Percentiles rank a stretch among this genome's conserved stretches.
phyloP scores from a whole-genome alignment of 495 filamentous ascomycete genomes.

The Acidiella bohemica region DNA sequence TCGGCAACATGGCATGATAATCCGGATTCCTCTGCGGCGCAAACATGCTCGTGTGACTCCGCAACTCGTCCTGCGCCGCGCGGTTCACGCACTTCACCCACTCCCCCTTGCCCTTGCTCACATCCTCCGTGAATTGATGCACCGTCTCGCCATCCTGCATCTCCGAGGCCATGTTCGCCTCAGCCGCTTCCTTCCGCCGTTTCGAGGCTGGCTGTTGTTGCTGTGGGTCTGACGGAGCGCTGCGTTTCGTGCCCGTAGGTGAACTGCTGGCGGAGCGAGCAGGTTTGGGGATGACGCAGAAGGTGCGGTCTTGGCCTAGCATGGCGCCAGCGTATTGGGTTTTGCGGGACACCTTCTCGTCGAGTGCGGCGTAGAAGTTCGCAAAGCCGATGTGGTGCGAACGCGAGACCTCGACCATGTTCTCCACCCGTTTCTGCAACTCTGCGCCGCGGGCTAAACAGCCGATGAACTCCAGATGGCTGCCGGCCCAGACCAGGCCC shows the following conservation, averaged over 20 bases:
- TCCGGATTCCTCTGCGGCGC: constrained; percentile 64
- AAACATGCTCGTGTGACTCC: constrained; percentile 86
- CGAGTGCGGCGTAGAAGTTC: constrained; percentile 15
- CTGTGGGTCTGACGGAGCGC: background rate
- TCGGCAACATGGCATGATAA: constrained; percentile 51
- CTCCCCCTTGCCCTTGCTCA: constrained; percentile 10
- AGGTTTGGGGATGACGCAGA: constrained; percentile 61
- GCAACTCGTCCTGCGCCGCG: constrained; percentile 59
- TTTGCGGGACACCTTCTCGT: constrained; percentile 30
- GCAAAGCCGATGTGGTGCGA: constrained; percentile 15
- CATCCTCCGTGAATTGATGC: constrained; percentile 16
- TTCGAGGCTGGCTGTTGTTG: constrained; percentile 4
- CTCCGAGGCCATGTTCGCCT: constrained; percentile 4
- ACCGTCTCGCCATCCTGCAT: constrained; percentile 22
- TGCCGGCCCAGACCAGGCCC: constrained; percentile 66
- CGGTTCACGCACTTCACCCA: constrained; percentile 66
- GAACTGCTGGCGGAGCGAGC: background rate
- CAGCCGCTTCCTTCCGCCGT: constrained; percentile 1
- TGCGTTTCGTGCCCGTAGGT: constrained; percentile 19
- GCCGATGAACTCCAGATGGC: constrained; percentile 91
- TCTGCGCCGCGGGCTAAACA: constrained; percentile 69
- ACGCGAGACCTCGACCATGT: constrained; percentile 33
- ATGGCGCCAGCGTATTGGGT: constrained; percentile 30
- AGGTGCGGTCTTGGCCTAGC: constrained; percentile 55
- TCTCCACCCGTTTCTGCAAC: constrained; percentile 58